Conservation (phyloP, 208 protist genomes). For the Sergeia podlipaevii region DNA sequence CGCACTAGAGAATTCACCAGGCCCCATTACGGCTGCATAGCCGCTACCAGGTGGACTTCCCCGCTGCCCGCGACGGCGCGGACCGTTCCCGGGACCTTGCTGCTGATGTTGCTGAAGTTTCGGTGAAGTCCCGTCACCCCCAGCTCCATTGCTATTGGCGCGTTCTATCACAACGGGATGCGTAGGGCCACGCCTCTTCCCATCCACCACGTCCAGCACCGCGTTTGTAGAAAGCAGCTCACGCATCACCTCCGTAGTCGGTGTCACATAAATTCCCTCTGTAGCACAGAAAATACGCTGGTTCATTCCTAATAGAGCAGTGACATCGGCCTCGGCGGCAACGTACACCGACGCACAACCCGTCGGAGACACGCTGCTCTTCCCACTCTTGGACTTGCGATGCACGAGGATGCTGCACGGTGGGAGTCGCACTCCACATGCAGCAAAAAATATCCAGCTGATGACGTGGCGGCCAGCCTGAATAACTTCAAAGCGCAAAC, state of each 20-base stretch:
- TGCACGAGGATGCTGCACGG: slow-evolving; percentile 66
- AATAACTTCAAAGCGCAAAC: slow-evolving; percentile 84
- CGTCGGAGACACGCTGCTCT: slow-evolving; percentile 43
- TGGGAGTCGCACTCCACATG: slow-evolving; percentile 53
- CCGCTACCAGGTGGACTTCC: neutral
- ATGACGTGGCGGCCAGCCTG: slow-evolving; percentile 61
- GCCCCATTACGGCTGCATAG: neutral
- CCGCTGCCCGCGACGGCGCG: neutral
- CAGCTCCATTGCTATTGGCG: slow-evolving; percentile 41
- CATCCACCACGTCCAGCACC: slow-evolving; percentile 47
- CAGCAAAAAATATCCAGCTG: slow-evolving; percentile 64
- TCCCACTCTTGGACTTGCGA: slow-evolving; percentile 54
- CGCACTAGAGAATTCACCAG: neutral
- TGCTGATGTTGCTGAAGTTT: neutral
- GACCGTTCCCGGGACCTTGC: neutral
- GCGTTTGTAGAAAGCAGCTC: slow-evolving; percentile 25
- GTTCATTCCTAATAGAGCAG: slow-evolving; percentile 52
- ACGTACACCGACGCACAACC: slow-evolving; percentile 81
- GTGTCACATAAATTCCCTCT: slow-evolving; percentile 61
- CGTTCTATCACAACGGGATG: slow-evolving; percentile 81
- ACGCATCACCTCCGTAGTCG: slow-evolving; percentile 44
- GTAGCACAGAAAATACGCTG: slow-evolving; percentile 75
- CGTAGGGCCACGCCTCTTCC: slow-evolving; percentile 56
- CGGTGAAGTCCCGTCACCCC: slow-evolving; percentile 8
- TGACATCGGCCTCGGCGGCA: slow-evolving; percentile 35